Evolutionary conservation across 2,329 filamentous ascomycete genomes (phyloP).

Genomic region (Cryphonectria nitschkei): DNA sequence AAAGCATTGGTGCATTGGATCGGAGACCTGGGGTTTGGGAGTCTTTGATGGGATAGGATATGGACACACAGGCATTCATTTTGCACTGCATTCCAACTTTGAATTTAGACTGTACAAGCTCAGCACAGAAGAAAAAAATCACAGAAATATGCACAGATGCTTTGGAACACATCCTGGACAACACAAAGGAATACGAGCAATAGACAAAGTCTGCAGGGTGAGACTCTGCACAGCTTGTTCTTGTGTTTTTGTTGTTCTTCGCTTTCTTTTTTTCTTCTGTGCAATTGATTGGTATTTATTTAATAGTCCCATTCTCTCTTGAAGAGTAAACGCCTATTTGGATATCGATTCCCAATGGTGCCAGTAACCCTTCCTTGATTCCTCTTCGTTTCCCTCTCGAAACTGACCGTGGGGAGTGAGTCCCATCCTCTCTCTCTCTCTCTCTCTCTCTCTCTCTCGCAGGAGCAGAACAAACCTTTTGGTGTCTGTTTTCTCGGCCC

Average conservation of each 20-base stretch:
- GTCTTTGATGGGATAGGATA: neutral
- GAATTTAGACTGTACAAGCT: neutral
- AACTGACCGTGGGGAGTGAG: neutral
- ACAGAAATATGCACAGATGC: neutral
- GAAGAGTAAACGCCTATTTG: conserved; percentile 3
- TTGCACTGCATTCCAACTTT: neutral
- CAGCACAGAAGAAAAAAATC: neutral
- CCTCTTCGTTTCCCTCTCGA: neutral
- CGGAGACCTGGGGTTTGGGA: neutral
- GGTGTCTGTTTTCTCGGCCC: too few relatives aligned
- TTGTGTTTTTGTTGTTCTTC: neutral
- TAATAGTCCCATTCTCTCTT: neutral
- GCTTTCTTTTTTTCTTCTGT: neutral
- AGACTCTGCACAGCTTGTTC: neutral
- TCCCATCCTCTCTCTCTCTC: neutral
- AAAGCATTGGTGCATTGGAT: conserved; percentile 15
- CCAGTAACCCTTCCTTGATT: neutral
- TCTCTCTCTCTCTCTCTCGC: neutral
- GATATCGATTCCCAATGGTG: conserved; percentile 10
- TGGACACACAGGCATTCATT: neutral
- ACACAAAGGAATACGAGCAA: neutral
- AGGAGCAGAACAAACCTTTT: neutral
- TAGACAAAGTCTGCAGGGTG: neutral
- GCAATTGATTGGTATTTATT: neutral
- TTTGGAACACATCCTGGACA: neutral